phyloP scores from a whole-genome alignment of 768 basidiomycete species.

The Suillus variegatus region DNA sequence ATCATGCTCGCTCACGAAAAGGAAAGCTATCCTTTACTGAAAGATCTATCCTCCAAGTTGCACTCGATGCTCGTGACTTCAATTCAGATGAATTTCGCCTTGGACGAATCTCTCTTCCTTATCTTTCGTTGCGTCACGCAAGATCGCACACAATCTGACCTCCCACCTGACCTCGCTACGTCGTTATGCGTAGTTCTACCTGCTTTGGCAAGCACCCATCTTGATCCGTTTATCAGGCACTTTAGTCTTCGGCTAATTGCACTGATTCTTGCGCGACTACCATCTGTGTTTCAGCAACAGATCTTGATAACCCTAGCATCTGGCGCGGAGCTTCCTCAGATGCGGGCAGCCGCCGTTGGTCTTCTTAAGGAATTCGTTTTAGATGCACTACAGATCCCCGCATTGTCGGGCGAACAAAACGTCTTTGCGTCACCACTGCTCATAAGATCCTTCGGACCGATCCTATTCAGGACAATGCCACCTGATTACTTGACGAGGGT shows the following conservation, averaged over 20 bases:
- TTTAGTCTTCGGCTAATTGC: constrained; percentile 62
- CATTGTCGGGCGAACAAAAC: constrained; percentile 26
- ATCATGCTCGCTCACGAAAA: constrained; percentile 26
- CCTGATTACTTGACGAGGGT: constrained; percentile 46
- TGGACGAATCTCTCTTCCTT: constrained; percentile 64
- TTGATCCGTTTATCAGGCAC: constrained; percentile 58
- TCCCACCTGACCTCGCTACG: constrained; percentile 44
- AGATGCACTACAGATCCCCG: constrained; percentile 42
- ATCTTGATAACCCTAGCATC: constrained; percentile 55
- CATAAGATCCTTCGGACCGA: constrained; percentile 57
- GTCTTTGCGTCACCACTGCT: constrained; percentile 58
- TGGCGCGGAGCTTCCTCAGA: constrained; percentile 57
- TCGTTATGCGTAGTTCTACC: constrained; percentile 55
- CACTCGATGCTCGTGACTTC: constrained; percentile 48
- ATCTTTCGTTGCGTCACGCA: constrained; percentile 39
- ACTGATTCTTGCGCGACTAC: constrained; percentile 48
- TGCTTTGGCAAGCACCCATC: constrained; percentile 60
- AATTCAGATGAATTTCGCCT: constrained; percentile 51
- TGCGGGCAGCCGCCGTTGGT: constrained; percentile 68
- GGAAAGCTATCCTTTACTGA: constrained; percentile 11
- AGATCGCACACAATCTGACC: constrained; percentile 1
- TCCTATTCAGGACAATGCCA: constrained; percentile 59
- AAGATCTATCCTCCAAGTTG: constrained; percentile 24
- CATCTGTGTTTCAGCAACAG: constrained; percentile 50
- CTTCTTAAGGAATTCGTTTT: constrained; percentile 69